These are phyloP conservation scores for Aspergillus fumigatiaffinis DNA, from an alignment of 2,329 filamentous ascomycete species.

Conservation along the genomic window DNA sequence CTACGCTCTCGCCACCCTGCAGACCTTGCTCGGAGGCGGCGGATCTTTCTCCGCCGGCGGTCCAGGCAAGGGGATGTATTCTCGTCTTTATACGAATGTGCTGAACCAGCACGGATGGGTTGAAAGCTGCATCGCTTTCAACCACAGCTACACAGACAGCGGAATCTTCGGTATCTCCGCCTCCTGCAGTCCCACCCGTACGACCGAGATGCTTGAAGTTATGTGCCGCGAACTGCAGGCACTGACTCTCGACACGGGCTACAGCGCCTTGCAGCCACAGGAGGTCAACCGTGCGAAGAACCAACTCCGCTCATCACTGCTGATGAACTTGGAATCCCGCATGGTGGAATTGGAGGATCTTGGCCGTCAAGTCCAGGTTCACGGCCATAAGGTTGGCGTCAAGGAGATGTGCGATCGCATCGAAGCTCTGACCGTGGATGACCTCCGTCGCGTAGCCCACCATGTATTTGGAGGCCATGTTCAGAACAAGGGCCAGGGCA, in stretches of 20 bases:
- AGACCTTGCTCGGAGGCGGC: slow-evolving; percentile 91
- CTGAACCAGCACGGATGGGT: slow-evolving; percentile 98
- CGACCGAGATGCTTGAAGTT: slow-evolving; percentile 82
- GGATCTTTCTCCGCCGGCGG: slow-evolving; percentile 96
- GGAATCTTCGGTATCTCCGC: slow-evolving; percentile 93
- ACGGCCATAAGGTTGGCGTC: slow-evolving; percentile 86
- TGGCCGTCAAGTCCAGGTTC: slow-evolving; percentile 92
- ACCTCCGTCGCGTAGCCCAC: slow-evolving; percentile 76
- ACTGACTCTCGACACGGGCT: slow-evolving; percentile 72
- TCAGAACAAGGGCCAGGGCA: slow-evolving; percentile 70
- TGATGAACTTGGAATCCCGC: slow-evolving; percentile 96
- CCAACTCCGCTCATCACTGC: slow-evolving; percentile 79
- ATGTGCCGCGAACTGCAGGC: slow-evolving; percentile 87
- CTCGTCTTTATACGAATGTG: slow-evolving; percentile 92
- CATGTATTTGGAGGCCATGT: slow-evolving; percentile 74
- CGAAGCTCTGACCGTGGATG: slow-evolving; percentile 71
- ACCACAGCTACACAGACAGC: slow-evolving; percentile 94
- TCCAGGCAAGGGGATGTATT: slow-evolving; percentile 99
- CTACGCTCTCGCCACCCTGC: slow-evolving; percentile 90
- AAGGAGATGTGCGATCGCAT: slow-evolving; percentile 90
- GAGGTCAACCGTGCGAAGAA: slow-evolving; percentile 96
- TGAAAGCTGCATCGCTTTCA: slow-evolving; percentile 91
- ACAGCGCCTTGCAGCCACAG: slow-evolving; percentile 63
- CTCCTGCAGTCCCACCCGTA: slow-evolving; percentile 74
- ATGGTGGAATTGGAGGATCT: slow-evolving; percentile 98